These are phyloP conservation scores for Pyrenophora graminea DNA, from an alignment of 2,329 filamentous ascomycete genomes.

Conservation along the genomic window DNA sequence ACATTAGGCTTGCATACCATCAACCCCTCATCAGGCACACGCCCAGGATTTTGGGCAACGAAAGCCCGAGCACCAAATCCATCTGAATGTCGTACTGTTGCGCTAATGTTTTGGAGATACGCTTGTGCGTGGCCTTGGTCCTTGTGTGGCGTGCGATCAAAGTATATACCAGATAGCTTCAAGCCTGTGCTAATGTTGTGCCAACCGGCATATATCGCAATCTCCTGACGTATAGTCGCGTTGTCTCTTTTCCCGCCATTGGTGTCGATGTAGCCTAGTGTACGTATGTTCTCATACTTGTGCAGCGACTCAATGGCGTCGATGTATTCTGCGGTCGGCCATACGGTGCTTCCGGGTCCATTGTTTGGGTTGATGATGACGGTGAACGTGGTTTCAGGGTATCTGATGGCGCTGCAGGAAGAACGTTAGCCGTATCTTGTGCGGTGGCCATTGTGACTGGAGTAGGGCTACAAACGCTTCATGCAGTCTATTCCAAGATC, in stretches of 20 bases:
- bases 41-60: constrained; percentile 23
- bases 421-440: background rate
- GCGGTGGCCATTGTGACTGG: too few species aligned
- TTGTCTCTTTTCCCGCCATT: constrained; percentile 43
- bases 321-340: constrained; percentile 51
- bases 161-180: constrained; percentile 54
- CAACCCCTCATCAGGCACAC: constrained; percentile 6
- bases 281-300: constrained; percentile 51
- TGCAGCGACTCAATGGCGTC: constrained; percentile 48
- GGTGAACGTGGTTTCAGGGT: constrained; percentile 54
- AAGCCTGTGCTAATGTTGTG: constrained; percentile 38
- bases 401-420: constrained; percentile 18
- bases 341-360: constrained; percentile 49
- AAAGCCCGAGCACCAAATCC: constrained; percentile 22
- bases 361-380: constrained; percentile 55
- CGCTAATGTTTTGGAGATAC: constrained; percentile 32
- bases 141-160: constrained; percentile 53
- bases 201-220: constrained; percentile 55
- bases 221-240: constrained; percentile 42
- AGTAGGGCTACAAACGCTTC: constrained; percentile 7
- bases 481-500: constrained; percentile 41
- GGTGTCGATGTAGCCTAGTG: constrained; percentile 57
- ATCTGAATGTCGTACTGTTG: constrained; percentile 20
- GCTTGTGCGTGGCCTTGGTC: constrained; percentile 9
- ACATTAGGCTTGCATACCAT: constrained; percentile 22